These are phyloP conservation scores for Calonectria pseudoreteaudii DNA, from an alignment of 2,329 filamentous ascomycete species.

Conservation along the genomic window DNA sequence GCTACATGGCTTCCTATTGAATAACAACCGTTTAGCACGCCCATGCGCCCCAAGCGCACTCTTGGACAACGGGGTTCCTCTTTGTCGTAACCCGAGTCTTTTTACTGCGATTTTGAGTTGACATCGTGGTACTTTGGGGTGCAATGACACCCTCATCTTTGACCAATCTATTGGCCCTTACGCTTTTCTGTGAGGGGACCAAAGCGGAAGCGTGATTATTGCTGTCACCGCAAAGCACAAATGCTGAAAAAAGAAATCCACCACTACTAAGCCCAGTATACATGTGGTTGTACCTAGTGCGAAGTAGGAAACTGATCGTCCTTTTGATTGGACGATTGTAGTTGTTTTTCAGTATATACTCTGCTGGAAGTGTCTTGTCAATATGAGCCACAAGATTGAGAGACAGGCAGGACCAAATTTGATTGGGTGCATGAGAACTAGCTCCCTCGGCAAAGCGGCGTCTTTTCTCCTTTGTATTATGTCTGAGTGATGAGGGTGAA, in stretches of 20 bases:
- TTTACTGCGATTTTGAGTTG: neutral
- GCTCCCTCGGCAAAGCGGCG: neutral
- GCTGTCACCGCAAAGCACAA: neutral
- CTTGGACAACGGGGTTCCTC: neutral
- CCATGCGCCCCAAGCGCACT: neutral
- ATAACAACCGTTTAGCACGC: neutral
- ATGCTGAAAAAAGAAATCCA: neutral
- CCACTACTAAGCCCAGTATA: neutral
- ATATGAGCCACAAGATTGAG: neutral
- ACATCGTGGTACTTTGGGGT: neutral
- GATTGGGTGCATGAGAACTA: neutral
- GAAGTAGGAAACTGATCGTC: neutral
- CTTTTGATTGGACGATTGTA: neutral
- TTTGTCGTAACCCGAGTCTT: neutral
- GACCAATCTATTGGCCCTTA: neutral
- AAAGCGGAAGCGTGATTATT: neutral
- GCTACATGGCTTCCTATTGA: neutral
- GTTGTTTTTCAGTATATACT: neutral
- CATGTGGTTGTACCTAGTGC: neutral
- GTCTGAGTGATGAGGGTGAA: neutral
- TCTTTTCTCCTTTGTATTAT: no score
- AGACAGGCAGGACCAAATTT: neutral
- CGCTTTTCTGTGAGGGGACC: neutral
- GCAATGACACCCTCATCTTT: neutral
- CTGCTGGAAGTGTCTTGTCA: neutral